These are phyloP conservation scores for Thelonectria olida DNA, from an alignment of 2,329 filamentous ascomycete species.

Conservation along the genomic window DNA sequence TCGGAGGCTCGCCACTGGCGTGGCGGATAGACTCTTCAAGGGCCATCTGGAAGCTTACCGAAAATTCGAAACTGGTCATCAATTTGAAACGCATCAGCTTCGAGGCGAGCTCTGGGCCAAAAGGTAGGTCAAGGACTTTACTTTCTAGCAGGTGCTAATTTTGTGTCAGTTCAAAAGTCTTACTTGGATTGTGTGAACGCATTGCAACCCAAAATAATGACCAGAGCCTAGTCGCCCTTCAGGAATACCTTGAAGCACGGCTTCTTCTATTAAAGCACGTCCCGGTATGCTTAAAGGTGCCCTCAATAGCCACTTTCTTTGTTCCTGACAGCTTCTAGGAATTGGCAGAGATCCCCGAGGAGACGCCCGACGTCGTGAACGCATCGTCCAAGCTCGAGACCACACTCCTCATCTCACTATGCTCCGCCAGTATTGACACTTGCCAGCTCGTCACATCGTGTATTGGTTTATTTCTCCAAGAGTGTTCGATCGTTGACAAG, in stretches of 20 bases:
- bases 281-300: slow-evolving; percentile 49
- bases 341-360: slow-evolving; percentile 61
- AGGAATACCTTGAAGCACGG: slow-evolving; percentile 65
- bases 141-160: slow-evolving; percentile 7
- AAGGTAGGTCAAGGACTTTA: slow-evolving; percentile 51
- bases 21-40: slow-evolving; percentile 59
- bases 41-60: slow-evolving; percentile 41
- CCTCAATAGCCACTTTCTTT: background rate
- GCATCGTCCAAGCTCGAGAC: slow-evolving; percentile 68
- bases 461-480: slow-evolving; percentile 70
- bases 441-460: slow-evolving; percentile 72
- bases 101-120: slow-evolving; percentile 61
- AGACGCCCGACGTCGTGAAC: slow-evolving; percentile 62
- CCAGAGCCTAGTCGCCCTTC: slow-evolving; percentile 57
- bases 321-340: slow-evolving; percentile 51
- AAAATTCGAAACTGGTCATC: slow-evolving; percentile 36
- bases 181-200: slow-evolving; percentile 60
- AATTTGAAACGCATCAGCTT: slow-evolving; percentile 40
- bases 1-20: slow-evolving; percentile 56
- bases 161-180: slow-evolving; percentile 43
- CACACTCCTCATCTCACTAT: slow-evolving; percentile 69
- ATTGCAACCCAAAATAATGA: slow-evolving; percentile 54
- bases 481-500: slow-evolving; percentile 64
- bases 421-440: slow-evolving; percentile 71
- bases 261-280: slow-evolving; percentile 61